Base-by-base conservation (phyloP, 1,284 basidiomycete species). In the Ganoderma lingzhi region DNA sequence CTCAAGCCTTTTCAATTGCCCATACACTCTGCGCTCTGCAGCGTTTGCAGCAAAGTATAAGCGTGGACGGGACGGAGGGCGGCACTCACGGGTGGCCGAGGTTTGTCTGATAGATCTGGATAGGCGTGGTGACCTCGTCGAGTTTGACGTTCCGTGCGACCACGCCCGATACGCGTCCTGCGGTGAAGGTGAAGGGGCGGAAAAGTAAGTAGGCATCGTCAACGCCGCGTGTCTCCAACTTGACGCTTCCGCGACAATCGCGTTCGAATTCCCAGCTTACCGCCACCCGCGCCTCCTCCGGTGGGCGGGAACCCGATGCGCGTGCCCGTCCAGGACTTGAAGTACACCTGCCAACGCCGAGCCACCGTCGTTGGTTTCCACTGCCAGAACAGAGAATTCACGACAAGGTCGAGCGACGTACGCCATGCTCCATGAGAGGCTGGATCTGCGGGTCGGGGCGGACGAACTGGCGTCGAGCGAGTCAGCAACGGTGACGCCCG, bases 291-390 rank as follows among this genome's bases (percentile, higher is more conserved):
- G 5, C 90, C 90, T 10, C 90, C 90, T 23, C 88, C 88, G 32
- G 86, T 89, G 1, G 90, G 90, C 8, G 90, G 89, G 19, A 76
- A 79, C 2, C 89, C 89, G 70, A 87, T 84, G 6, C 85, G 81
- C 17, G 83, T 82, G 12, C 85, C 89, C 23, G 86, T 85, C 88
- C 88, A 91, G 0, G 87, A 85, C 78, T 91, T 91, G 80, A 91
- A 86, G 78, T 90, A 91, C 8, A 90, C 83, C 84, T 89, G 58
- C 67, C 58, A 42, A 53, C 8, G 35, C 35, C 35, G 8, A 35
- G 30, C 37, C 53, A 45, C 35, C 63, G 42, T 64, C 61, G 62
- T 41, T 39, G 23, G 41, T n/a, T 28, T 37, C 28, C 9, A 23
- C 23, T 23, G 23, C 23, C 23, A 19, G 48, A 35, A 70, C 67